Percentiles rank a stretch among this genome's conserved stretches.
phyloP scores from a whole-genome alignment of 768 basidiomycete species.

The Lentinula sp. region DNA sequence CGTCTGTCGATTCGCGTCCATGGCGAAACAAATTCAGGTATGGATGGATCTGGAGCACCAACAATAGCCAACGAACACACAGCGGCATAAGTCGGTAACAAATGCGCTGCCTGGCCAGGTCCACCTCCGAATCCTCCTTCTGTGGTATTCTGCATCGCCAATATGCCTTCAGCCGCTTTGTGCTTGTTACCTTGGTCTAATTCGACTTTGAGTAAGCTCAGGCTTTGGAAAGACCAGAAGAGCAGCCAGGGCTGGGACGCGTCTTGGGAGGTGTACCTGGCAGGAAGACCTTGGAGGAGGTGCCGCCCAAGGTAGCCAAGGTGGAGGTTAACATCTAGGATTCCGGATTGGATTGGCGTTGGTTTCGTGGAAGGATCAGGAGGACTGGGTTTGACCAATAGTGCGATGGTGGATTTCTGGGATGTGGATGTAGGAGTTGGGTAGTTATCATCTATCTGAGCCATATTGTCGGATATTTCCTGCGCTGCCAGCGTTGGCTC shows the following conservation, averaged over 20 bases:
- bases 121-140: constrained; percentile 92
- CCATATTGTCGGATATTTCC: not conserved
- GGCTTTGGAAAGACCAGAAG: constrained; percentile 88
- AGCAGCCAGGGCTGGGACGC: constrained; percentile 94
- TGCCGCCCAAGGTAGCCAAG: constrained; percentile 70
- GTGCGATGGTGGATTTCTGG: constrained; percentile 62
- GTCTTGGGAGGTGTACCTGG: constrained; percentile 77
- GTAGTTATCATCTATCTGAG: constrained; percentile 40
- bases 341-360: constrained; percentile 5
- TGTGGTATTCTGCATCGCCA: constrained; percentile 71
- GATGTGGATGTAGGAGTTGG: constrained; percentile 55
- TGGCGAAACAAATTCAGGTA: constrained; percentile 65
- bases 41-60: constrained; percentile 29
- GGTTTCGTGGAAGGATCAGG: constrained; percentile 16
- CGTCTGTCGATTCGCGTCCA: constrained; percentile 87
- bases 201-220: constrained; percentile 71
- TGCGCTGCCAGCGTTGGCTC: no score
- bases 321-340: constrained; percentile 59
- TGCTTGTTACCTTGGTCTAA: constrained; percentile 76
- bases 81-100: constrained; percentile 86
- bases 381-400: constrained; percentile 53
- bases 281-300: constrained; percentile 75
- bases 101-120: constrained; percentile 80
- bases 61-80: constrained; percentile 81
- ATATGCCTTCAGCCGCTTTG: constrained; percentile 76